A percentile compares a stretch with the other conserved stretches of the same genome.
Conservation (phyloP, 208 protist species). For the Angomonas ambiguus region DNA sequence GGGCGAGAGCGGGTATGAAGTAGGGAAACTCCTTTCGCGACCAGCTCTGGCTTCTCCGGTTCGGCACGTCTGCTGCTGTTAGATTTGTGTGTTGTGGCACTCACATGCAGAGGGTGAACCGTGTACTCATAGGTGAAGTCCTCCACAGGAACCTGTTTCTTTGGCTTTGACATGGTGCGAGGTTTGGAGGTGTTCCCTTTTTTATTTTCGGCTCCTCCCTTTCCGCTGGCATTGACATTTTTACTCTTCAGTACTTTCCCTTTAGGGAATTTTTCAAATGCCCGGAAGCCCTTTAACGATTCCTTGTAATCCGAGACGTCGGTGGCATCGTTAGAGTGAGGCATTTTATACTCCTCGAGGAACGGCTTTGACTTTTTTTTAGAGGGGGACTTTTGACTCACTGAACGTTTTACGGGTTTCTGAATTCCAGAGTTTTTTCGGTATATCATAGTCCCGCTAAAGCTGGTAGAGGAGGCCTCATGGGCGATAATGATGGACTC, state of each 20-base stretch:
- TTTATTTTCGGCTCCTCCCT: not conserved
- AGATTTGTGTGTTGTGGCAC: not conserved
- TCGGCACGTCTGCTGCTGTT: not conserved
- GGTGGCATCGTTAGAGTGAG: not conserved
- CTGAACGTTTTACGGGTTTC: not conserved
- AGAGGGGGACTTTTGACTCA: not conserved
- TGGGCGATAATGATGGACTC: not conserved
- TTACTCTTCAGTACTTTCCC: constrained; percentile 15
- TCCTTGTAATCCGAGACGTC: not conserved
- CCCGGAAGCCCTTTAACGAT: constrained; percentile 3
- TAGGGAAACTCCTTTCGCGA: not conserved
- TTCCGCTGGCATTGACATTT: not conserved
- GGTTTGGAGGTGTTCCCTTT: not conserved
- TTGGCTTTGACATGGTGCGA: not conserved
- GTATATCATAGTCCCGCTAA: not conserved
- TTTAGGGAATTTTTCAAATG: constrained; percentile 9
- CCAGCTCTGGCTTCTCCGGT: not conserved
- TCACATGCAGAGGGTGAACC: constrained; percentile 12
- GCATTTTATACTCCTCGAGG: not conserved
- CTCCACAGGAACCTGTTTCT: not conserved
- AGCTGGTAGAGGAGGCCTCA: not conserved
- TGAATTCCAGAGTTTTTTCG: not conserved
- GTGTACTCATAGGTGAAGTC: constrained; percentile 16
- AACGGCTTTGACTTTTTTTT: constrained; percentile 1
- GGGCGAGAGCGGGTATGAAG: not conserved